These are phyloP conservation scores for Lachnellula hyalina DNA, from an alignment of 2,329 filamentous ascomycete species.

Conservation along the genomic window DNA sequence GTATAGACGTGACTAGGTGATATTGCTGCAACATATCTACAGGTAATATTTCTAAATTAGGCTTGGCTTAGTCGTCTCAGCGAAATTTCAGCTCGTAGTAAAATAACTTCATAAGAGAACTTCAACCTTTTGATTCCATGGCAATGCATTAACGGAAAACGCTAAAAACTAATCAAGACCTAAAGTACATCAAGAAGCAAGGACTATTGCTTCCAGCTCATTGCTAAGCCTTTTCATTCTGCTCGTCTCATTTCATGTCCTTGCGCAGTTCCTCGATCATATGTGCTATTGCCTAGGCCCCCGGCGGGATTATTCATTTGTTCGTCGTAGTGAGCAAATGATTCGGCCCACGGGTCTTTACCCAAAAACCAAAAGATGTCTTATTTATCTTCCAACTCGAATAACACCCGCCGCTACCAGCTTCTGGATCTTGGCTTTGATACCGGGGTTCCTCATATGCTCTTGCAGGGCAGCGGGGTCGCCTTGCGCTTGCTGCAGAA, in stretches of 20 bases:
- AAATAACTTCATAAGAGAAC: too few relatives aligned
- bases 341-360: not conserved
- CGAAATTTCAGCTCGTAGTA: too few relatives aligned
- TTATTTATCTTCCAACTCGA: conserved; percentile 52
- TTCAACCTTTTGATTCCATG: not conserved
- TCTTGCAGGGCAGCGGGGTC: conserved; percentile 90
- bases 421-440: conserved; percentile 79
- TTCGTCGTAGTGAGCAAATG: too few relatives aligned
- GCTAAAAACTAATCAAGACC: conserved; percentile 18
- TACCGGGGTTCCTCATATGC: conserved; percentile 89
- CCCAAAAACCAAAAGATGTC: not conserved
- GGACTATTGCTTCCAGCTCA: not conserved
- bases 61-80: too few relatives aligned
- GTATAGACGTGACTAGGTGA: too few relatives aligned
- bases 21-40: too few relatives aligned
- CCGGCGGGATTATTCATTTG: too few relatives aligned
- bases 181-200: conserved; percentile 17
- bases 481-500: conserved; percentile 91
- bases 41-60: too few relatives aligned
- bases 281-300: not conserved
- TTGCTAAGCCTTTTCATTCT: not conserved
- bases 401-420: conserved; percentile 90
- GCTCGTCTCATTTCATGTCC: not conserved
- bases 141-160: conserved; percentile 15
- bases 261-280: not conserved